Base-by-base conservation (phyloP, 1,139 yeast genomes). In the Suhomyces maxii region DNA sequence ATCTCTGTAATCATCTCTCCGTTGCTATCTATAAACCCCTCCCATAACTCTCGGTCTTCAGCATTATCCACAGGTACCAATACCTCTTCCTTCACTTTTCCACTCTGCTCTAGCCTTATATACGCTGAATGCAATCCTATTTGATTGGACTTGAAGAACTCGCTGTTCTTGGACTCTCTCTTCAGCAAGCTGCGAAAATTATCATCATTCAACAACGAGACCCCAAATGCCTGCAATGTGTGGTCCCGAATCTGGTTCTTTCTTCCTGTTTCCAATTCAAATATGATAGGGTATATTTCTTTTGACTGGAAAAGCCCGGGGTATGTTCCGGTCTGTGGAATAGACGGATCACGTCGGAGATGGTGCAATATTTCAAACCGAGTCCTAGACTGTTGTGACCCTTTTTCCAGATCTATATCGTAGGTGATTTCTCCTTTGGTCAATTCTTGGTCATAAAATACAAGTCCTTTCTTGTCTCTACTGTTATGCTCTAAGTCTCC, bases 201-300 rank as follows among this genome's bases (percentile, higher is more conserved):
- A 39, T 63, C 65, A 40, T 63, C 68, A 46, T 63, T 63, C 34
- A 63, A 49, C 12, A 63, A 52, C 0, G 65, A 54, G 0, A 51
- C 46, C 3, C 49, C 52, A 40, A 63, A 61, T 6, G 60, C 57
- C 39, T 55, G 58, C 4, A 54, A 30, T 3, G 60, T 53, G 44
- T 63, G 68, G 37, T 63, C 67, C 36, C 68, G 44, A 31, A 63
- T 58, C 47, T 63, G 67, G 47, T 63, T 63, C 47, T 63, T 63
- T 31, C 67, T 41, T 7, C 68, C 68, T 0, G 67, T 62, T 32
- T 50, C 50, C 11, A 63, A 50, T 42, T 62, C 59, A 33, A 61
- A 46, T 7, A 60, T 46, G 0, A 60, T 45, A 1, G 68, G 68
- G 13, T 55, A 51, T 6, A 56, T 40, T 6, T 36, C 35, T 31